phyloP scores from a whole-genome alignment of 495 filamentous ascomycete species.

The Cercophora newfieldiana region DNA sequence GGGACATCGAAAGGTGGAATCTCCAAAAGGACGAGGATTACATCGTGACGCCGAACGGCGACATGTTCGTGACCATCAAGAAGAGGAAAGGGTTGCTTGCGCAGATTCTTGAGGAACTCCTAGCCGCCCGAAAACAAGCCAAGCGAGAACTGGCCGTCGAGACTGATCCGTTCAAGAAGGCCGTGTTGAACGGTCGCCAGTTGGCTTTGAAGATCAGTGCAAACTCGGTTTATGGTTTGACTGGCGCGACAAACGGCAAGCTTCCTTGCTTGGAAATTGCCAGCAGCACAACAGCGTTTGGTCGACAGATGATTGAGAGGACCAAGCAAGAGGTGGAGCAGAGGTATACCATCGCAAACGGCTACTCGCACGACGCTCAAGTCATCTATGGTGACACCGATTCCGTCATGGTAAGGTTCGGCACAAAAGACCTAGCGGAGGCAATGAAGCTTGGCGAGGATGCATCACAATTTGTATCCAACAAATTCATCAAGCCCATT shows the following conservation, averaged over 20 bases:
- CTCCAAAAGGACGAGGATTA: constrained; percentile 89
- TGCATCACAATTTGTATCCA: constrained; percentile 81
- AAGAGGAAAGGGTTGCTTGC: constrained; percentile 89
- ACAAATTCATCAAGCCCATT: constrained; percentile 92
- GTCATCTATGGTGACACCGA: constrained; percentile 99
- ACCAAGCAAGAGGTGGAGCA: constrained; percentile 91
- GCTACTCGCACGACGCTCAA: constrained; percentile 88
- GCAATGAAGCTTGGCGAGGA: constrained; percentile 95
- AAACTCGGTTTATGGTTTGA: constrained; percentile 97
- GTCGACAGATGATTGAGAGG: constrained; percentile 97
- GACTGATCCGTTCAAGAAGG: constrained; percentile 95
- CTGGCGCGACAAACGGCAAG: constrained; percentile 93
- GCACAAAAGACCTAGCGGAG: constrained; percentile 75
- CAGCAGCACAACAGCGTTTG: constrained; percentile 92
- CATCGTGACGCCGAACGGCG: constrained; percentile 89
- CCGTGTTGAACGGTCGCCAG: constrained; percentile 95
- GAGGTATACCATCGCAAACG: constrained; percentile 87
- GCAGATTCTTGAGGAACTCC: constrained; percentile 91
- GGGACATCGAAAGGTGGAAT: constrained; percentile 67
- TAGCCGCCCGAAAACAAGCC: constrained; percentile 85
- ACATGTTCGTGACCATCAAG: constrained; percentile 87
- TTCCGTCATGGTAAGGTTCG: constrained; percentile 99
- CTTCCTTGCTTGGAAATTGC: constrained; percentile 93
- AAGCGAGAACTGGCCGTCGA: constrained; percentile 89
- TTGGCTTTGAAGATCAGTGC: constrained; percentile 95